Conservation (phyloP, 805 yeast genomes). For the Barnettozyma pratensis region DNA sequence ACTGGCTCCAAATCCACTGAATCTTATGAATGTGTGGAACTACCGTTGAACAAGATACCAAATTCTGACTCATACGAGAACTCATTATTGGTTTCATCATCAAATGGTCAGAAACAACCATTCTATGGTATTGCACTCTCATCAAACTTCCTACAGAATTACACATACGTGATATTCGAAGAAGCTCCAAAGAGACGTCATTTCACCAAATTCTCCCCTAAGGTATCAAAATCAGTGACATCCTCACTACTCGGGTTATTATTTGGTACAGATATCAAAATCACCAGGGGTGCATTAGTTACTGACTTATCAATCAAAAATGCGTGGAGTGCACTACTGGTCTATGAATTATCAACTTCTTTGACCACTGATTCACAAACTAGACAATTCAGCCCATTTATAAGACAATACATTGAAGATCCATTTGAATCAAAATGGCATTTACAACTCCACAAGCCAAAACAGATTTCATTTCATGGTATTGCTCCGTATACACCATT, state of each 20-base stretch:
- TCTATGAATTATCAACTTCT: conserved; percentile 37
- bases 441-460: conserved; percentile 39
- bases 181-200: not conserved
- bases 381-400: conserved; percentile 48
- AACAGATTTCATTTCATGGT: conserved; percentile 48
- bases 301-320: conserved; percentile 47
- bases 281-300: conserved; percentile 40
- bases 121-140: conserved; percentile 43
- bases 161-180: conserved; percentile 27
- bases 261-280: conserved; percentile 26
- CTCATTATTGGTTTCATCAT: conserved; percentile 34
- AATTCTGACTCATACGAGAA: not conserved
- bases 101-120: conserved; percentile 44
- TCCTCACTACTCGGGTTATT: conserved; percentile 7
- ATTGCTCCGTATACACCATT: conserved; percentile 68
- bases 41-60: conserved; percentile 1
- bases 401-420: conserved; percentile 60
- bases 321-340: conserved; percentile 57
- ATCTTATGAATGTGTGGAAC: conserved; percentile 1
- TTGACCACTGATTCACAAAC: conserved; percentile 3
- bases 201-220: not conserved
- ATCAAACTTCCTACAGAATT: conserved; percentile 34
- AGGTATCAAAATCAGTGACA: not conserved
- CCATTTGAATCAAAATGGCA: conserved; percentile 82
- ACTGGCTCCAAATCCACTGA: conserved; percentile 48